A percentile compares a stretch with the other conserved stretches of the same genome.
Evolutionary conservation across 169 alveolate species (phyloP).

Genomic region (Plasmodium knowlesi): DNA sequence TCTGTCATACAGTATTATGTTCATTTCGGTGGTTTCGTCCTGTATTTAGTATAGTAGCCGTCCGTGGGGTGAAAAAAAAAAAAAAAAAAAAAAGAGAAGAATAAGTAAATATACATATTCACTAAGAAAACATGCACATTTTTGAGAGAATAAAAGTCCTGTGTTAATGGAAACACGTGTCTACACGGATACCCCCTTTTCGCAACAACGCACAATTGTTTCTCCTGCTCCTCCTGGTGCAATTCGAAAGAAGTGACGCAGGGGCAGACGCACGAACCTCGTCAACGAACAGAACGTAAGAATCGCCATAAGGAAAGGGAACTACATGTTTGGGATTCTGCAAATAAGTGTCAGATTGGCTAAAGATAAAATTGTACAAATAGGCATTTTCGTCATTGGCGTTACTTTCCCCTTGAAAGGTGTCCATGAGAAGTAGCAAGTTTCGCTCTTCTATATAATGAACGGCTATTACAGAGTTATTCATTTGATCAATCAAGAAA

Average conservation of each 20-base stretch:
- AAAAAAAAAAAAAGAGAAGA: not conserved
- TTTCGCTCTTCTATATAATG: conserved; percentile 23
- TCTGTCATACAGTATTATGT: conserved; percentile 21
- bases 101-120: not conserved
- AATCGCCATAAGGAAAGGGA: conserved; percentile 32
- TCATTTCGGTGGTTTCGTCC: conserved; percentile 51
- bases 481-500: conserved; percentile 62
- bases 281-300: conserved; percentile 38
- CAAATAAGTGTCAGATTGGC: conserved; percentile 33
- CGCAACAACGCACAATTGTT: not conserved
- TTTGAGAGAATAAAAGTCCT: not conserved
- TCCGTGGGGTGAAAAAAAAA: not conserved
- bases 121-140: not conserved
- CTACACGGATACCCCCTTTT: not conserved
- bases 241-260: not conserved
- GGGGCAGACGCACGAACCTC: conserved; percentile 9
- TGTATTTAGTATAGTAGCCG: not conserved
- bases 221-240: not conserved
- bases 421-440: conserved; percentile 35
- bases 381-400: conserved; percentile 3
- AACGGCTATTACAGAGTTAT: conserved; percentile 40
- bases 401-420: conserved; percentile 54
- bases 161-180: not conserved
- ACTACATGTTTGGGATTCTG: conserved; percentile 25
- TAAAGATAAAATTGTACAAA: conserved; percentile 13